Base-by-base conservation (phyloP, 2,329 filamentous ascomycete species). In the Aureobasidium zeae region DNA sequence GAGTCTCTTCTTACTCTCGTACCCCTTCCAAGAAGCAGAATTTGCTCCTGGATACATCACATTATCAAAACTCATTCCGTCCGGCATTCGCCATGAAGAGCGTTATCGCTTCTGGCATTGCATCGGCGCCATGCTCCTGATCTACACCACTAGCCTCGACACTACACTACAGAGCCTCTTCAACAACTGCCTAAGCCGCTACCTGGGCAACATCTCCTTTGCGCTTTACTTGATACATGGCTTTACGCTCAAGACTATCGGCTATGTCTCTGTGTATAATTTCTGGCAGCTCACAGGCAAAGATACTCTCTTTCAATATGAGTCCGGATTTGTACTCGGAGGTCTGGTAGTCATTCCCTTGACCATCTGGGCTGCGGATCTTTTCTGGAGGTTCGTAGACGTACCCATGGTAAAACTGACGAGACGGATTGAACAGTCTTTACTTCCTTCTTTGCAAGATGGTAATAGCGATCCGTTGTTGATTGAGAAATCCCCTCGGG, bases 221-320 rank as follows among this genome's bases (percentile, higher is more conserved):
- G 71, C 74, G 34, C 55, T 79, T 21, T 79, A 79, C 55, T 65
- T 79, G 5, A 71, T 77, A 64, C 75, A 79, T 54, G 74, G 74
- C 2, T 70, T 73, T 2, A 67, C 70, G 2, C 64, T 73, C 53
- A 72, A 76, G 49, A 66, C 67, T 3, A 51, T 70, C 15, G 74
- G 74, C 8, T 76, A 73, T 50, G 62, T 65, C 29, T 64, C 68
- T 35, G 65, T 75, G 56, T 64, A 63, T 34, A 64, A 63, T 60
- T 67, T 64, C 1, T 76, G 69, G 57, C 16, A 45, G 12, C 29
- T 71, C 26, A 74, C 68, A 0, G 73, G 73, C 5, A 60, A 61
- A 2, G 69, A 74, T 3, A 45, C 48, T 38, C 67, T 65, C 13
- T 51, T 57, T 32, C 61, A 57, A 51, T 76, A 72, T 55, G 65